Evolutionary conservation across 202 grass and related monocot species (phyloP).

Genomic region (Schoenoplectus triqueter): DNA sequence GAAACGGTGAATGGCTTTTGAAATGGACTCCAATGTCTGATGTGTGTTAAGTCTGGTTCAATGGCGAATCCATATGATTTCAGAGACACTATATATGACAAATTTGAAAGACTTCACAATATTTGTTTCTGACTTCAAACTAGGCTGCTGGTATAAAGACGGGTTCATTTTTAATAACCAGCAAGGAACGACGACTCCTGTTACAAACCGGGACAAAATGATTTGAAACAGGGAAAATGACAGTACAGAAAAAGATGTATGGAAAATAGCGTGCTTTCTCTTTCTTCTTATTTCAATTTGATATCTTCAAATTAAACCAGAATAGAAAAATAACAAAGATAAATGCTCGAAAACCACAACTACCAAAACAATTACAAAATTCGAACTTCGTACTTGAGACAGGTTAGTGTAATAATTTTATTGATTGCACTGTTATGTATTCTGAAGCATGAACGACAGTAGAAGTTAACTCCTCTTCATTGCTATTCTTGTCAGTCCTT

Average conservation of each 20-base stretch:
- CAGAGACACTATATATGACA: background rate
- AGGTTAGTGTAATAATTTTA: background rate
- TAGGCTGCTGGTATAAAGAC: background rate
- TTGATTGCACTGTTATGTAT: too few relatives aligned
- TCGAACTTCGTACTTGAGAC: background rate
- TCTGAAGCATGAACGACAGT: background rate
- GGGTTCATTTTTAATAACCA: background rate
- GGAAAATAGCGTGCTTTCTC: background rate
- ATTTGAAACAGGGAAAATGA: background rate
- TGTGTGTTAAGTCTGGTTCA: background rate
- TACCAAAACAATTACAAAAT: background rate
- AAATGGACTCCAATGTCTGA: background rate
- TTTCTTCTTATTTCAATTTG: background rate
- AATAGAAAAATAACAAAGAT: background rate
- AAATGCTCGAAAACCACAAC: background rate
- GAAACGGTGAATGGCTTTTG: background rate
- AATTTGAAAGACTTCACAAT: background rate
- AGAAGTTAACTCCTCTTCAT: background rate
- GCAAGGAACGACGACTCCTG: background rate
- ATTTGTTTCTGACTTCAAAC: background rate
- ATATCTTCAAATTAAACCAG: background rate
- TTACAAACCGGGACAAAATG: background rate
- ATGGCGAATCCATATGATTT: too few relatives aligned
- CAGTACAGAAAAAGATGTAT: background rate
- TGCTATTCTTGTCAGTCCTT: background rate